Base-by-base conservation (phyloP, 768 basidiomycete genomes). In the Exidia glandulosa region DNA sequence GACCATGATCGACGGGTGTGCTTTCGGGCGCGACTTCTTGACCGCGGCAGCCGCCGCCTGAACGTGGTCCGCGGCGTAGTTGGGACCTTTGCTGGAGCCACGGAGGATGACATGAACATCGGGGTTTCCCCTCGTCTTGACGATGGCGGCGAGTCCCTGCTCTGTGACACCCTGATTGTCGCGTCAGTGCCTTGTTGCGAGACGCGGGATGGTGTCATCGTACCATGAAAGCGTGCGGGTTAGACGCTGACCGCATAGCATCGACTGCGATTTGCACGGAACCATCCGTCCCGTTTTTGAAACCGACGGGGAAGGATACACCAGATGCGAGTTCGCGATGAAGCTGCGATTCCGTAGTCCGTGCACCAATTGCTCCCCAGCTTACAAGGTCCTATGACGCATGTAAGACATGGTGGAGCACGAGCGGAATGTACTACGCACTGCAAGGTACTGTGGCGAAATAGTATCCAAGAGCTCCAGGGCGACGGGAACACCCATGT, bases 241-340 rank as follows among this genome's bases (percentile, higher is more conserved):
- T 88, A 2, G 86, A 88, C 13, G 91, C 83, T 0, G 91, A 86
- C 62, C 86, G 83, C 94, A 98, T 97, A 16, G 95, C 96, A 72
- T 99, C 96, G 59, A 98, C 88, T 2, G 95, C 95, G 34, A 98
- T 32, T 61, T 45, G 10, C 64, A 82, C 83, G 55, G 33, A 70
- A 47, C 96, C 96, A 71, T 98, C 95, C 2, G 96, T 99, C 58
- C 96, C 95, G 71, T 99, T 99, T 75, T 99, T 99, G 85, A 99
- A 99, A 9, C 93, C 91, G 64, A 61, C 34, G 25, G 96, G 94
- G 86, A 96, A 98, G 57, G 94, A 96, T 29, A 90, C 87, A 68
- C 94, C 95, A 3, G 89, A 93, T 3, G 93, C 94, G 50, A 97
- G 86, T 73, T 97, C 96, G 61, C 96, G 86, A 69, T 98, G 96